phyloP scores from a whole-genome alignment of 2,329 filamentous ascomycete genomes.

The Lomentospora prolificans region DNA sequence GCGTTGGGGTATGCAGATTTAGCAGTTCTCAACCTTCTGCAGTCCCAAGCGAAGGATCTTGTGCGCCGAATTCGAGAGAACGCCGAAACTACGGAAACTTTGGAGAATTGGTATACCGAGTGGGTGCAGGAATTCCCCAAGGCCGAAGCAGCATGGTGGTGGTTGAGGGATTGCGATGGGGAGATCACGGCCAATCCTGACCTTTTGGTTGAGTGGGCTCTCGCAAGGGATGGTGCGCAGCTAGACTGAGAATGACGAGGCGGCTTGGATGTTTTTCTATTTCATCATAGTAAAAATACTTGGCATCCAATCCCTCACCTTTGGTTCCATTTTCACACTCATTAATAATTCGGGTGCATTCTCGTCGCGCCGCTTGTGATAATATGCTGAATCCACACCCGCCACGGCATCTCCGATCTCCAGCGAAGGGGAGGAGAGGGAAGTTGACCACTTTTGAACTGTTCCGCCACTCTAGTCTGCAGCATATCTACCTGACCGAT shows the following conservation, averaged over 20 bases:
- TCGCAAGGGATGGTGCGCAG: not conserved
- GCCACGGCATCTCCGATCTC: not conserved
- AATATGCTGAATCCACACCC: not conserved
- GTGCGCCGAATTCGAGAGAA: not conserved
- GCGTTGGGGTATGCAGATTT: not conserved
- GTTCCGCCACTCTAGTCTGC: not conserved
- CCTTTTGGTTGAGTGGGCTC: conserved; percentile 3
- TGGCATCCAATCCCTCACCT: not conserved
- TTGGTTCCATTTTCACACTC: too few species aligned
- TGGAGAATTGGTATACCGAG: not conserved
- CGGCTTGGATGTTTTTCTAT: too few species aligned
- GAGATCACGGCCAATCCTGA: not conserved
- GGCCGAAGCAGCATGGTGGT: not conserved
- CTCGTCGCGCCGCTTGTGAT: not conserved
- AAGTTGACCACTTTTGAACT: not conserved
- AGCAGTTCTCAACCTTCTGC: not conserved
- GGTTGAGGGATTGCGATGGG: not conserved
- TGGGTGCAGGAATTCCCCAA: not conserved
- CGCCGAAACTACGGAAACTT: not conserved
- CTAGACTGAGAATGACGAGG: too few species aligned
- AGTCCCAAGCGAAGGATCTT: not conserved
- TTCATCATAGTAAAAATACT: too few species aligned
- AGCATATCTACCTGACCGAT: not conserved
- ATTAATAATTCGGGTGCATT: not conserved
- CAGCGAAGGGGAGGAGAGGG: not conserved